Evolutionary conservation across 2,329 filamentous ascomycete species (phyloP).

Genomic region (Gremmenia infestans): DNA sequence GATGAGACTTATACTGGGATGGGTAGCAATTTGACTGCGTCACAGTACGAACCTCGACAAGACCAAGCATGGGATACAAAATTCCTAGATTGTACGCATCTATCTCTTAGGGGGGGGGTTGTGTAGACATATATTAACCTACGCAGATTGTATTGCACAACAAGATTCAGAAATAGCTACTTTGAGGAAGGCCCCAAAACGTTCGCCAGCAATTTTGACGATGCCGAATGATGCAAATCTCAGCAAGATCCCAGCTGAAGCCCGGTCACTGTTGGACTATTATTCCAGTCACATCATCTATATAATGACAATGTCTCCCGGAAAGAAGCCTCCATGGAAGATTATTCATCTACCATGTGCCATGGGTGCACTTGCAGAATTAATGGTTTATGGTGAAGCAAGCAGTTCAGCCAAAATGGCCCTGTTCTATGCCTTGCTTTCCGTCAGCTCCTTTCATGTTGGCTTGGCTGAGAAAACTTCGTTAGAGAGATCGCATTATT

Average conservation of each 20-base stretch:
- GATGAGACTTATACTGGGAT: background rate
- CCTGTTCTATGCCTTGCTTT: conserved; percentile 12
- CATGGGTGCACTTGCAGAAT: conserved; percentile 14
- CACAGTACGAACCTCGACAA: background rate
- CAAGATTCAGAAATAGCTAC: background rate
- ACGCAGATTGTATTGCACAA: background rate
- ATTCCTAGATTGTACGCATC: background rate
- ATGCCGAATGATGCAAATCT: conserved; percentile 8
- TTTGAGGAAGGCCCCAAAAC: background rate
- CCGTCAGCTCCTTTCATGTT: conserved; percentile 14
- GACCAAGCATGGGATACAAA: background rate
- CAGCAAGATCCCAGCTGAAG: conserved; percentile 11
- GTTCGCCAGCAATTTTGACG: background rate
- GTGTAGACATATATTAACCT: background rate
- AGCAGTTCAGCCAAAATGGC: conserved; percentile 12
- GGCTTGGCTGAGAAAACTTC: conserved; percentile 2
- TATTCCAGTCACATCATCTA: conserved; percentile 10
- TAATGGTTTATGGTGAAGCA: conserved; percentile 11
- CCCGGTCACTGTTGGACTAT: conserved; percentile 9
- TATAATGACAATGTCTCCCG: conserved; percentile 12
- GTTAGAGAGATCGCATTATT: conserved; percentile 1
- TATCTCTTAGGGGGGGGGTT: background rate
- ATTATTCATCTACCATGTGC: conserved; percentile 16
- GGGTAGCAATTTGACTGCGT: background rate
- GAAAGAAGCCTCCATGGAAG: conserved; percentile 13